A percentile compares a stretch with the other conserved stretches of the same genome.
Evolutionary conservation across 23 red algal species (phyloP).

Genomic region (Chondrus crispus): DNA sequence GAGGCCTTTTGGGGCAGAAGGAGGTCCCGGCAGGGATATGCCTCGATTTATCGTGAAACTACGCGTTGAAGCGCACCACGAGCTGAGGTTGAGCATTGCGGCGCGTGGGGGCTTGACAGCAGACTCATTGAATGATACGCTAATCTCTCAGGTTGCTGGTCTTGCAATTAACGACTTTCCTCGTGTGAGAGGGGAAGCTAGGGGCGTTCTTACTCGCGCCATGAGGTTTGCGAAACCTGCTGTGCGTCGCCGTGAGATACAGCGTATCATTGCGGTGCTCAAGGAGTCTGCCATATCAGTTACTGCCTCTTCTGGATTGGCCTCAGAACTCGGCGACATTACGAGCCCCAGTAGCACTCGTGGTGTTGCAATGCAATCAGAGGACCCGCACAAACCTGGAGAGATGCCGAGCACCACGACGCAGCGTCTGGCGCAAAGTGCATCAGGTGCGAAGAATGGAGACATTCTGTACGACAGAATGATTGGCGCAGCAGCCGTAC

Average conservation of each 20-base stretch:
- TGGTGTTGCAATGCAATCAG: neutral
- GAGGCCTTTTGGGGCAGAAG: slow-evolving; percentile 50
- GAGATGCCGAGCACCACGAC: no score
- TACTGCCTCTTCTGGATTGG: neutral
- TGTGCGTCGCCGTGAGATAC: slow-evolving; percentile 27
- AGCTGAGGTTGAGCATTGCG: slow-evolving; percentile 45
- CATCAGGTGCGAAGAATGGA: neutral
- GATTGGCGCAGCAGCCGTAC: slow-evolving; percentile 63
- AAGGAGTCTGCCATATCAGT: slow-evolving; percentile 33
- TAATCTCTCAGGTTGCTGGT: slow-evolving; percentile 39
- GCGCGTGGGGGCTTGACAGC: slow-evolving; percentile 37
- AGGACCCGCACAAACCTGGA: neutral
- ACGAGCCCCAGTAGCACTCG: neutral
- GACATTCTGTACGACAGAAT: slow-evolving; percentile 68
- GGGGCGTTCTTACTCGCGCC: slow-evolving; percentile 67
- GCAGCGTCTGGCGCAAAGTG: neutral
- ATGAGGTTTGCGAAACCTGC: slow-evolving; percentile 37
- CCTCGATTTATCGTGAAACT: slow-evolving; percentile 84
- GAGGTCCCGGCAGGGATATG: slow-evolving; percentile 66
- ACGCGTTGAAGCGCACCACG: slow-evolving; percentile 77
- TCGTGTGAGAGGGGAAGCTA: slow-evolving; percentile 61
- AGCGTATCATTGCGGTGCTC: slow-evolving; percentile 7
- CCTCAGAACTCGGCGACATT: neutral
- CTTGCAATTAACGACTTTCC: slow-evolving; percentile 81
- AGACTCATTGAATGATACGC: neutral